Evolutionary conservation across 495 filamentous ascomycete species (phyloP), one percentile per base, ranked within the genome.

Genomic region (Tuber brumale): DNA sequence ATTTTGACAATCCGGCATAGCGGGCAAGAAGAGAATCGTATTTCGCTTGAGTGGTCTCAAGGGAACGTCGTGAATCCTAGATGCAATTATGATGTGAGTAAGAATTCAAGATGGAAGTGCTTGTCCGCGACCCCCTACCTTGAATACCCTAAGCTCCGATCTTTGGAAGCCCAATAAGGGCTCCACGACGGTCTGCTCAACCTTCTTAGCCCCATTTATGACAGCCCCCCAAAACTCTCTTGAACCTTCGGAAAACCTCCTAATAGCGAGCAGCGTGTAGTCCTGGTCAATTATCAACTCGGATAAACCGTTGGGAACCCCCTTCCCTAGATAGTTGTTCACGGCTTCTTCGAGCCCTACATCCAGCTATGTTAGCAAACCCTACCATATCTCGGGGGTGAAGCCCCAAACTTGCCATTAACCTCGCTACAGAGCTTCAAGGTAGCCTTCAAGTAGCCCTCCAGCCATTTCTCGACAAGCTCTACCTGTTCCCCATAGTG

Each of bases 401-500:
- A 35, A 35, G 57, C 57, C 31, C 88, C 87, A 79, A 95, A 93
- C 79, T 95, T 86, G 37, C 88, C 86, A 27, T 87, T 86, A 70
- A 94, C 83, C 80, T 97, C 95, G 78, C 91, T 86, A 21, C 89
- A 87, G 31, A 99, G 86, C 85, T 92, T 95, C 21, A 90, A 89
- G 2, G 93, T 91, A 27, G 92, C 89, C 83, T 89, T 92, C 74
- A 92, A 86, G 83, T 97, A 97, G 76, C 87, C 88, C 61, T 97
- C 94, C 39, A 98, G 90, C 95, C 95, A 98, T 88, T 89, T 90
- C 83, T 98, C 96, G 73, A 98, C 88, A 74, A 89, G 88, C 74
- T 98, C 95, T 83, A 97, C 89, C 86, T 98, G 94, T 77, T 98
- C 95, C 45, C 90, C 87, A 85, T 97, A 97, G 86, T 97, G 94